Base-by-base conservation (phyloP, 306 rosid genomes). In the Benincasa hispida region DNA sequence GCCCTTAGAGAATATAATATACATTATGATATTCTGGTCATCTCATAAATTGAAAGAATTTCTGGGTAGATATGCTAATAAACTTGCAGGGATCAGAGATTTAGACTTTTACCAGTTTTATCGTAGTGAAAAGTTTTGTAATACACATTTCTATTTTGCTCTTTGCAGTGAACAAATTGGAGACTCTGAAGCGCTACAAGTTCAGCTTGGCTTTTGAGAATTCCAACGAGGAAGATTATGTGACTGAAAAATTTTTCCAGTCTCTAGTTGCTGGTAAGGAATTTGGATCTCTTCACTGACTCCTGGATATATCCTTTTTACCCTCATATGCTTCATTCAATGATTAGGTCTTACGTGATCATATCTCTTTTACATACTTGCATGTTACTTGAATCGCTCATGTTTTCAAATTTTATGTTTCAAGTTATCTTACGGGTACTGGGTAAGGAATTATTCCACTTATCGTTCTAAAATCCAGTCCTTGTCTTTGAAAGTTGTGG, bases 211-310 rank as follows among this genome's bases (percentile, higher is more conserved):
- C 99, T 24, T 94, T 94, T 87, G 99, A 94, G 81, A 94, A 94
- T 86, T 94, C 99, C 70, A 92, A 90, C 35, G 98, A 92, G 91
- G 99, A 94, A 87, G 99, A 94, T 89, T 94, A 94, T 80, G 99
- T 94, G n/a, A 94, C 99, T 15, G 99, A 94, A 79, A 94, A 94
- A 74, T 94, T 79, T 88, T 94, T 94, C 85, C 99, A 94, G 74
- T 94, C 99, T 78, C 97, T 94, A 74, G 97, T 94, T 78, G 95
- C 99, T 67, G 99, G 99, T 94, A 92, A 56, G 87, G 66, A 86
- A 79, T 48, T 62, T 19, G 18, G 6, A 59, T 9, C 79, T 24
- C 35, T 34, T 60, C 57, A 17, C 15, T 67, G 56, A 54, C 68
- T 54, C 79, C 45, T 66, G 76, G 25, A 73, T 50, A 60, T 74